These are phyloP conservation scores for Phialophora macrospora DNA, from an alignment of 2,329 filamentous ascomycete genomes.

Conservation along the genomic window DNA sequence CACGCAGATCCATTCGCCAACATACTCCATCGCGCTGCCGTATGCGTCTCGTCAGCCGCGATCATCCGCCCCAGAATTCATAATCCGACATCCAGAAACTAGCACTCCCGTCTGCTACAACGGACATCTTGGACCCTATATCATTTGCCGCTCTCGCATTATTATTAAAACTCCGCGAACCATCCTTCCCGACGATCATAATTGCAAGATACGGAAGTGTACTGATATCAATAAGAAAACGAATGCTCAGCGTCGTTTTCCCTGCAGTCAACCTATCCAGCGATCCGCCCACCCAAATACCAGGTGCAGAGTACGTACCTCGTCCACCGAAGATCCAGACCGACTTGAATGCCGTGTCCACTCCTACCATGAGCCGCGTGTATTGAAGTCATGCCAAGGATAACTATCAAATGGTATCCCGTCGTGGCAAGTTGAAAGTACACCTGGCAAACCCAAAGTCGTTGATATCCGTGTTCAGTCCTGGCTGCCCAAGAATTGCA, in stretches of 20 bases:
- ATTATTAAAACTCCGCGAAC: not conserved
- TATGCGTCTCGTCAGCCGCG: not conserved
- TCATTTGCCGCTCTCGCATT: not conserved
- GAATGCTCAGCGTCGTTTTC: no score
- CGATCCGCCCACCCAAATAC: no score
- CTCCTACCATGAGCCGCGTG: no score
- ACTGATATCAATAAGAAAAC: not conserved
- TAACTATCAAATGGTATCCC: not conserved
- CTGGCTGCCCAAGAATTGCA: not conserved
- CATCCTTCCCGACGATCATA: not conserved
- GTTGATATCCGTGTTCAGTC: not conserved
- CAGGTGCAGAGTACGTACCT: no score
- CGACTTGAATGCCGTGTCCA: no score
- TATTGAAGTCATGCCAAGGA: no score
- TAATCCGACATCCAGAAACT: not conserved
- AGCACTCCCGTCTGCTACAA: not conserved
- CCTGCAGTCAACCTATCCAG: no score
- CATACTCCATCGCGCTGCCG: not conserved
- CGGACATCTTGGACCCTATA: not conserved
- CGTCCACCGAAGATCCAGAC: no score
- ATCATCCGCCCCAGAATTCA: not conserved
- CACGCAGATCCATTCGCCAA: not conserved
- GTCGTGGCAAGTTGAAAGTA: slow-evolving; percentile 3
- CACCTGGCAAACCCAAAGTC: not conserved
- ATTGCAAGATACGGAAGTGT: not conserved